Evolutionary conservation across 177 flowering plant species (phyloP).

Genomic region (Vitis hybrid): DNA sequence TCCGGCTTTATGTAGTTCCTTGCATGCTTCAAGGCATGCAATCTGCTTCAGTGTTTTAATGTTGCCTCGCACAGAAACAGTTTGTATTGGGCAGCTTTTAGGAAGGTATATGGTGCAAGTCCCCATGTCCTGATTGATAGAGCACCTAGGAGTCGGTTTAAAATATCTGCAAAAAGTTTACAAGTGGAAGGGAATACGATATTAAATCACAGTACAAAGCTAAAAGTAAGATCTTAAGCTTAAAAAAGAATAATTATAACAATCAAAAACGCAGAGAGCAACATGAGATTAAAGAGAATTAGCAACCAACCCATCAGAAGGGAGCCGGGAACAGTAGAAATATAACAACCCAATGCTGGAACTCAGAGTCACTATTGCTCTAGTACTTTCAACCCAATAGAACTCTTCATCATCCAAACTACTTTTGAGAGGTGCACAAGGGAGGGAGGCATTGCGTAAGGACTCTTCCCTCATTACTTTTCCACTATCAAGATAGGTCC

Average conservation of each 20-base stretch:
- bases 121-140: slow-evolving; percentile 33
- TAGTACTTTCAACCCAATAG: slow-evolving; percentile 66
- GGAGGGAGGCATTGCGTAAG: slow-evolving; percentile 47
- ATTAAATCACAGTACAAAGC: neutral
- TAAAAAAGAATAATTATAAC: neutral
- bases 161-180: slow-evolving; percentile 55
- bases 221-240: neutral
- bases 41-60: slow-evolving; percentile 44
- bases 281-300: neutral
- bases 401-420: slow-evolving; percentile 39
- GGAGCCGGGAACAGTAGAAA: slow-evolving; percentile 83
- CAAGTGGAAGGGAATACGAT: neutral
- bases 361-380: slow-evolving; percentile 62
- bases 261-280: neutral
- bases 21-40: slow-evolving; percentile 86
- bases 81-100: slow-evolving; percentile 61
- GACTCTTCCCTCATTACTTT: slow-evolving; percentile 73
- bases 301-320: slow-evolving; percentile 75
- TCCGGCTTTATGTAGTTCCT: slow-evolving; percentile 64
- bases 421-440: slow-evolving; percentile 50
- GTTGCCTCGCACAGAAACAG: slow-evolving; percentile 44
- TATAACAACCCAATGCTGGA: slow-evolving; percentile 62
- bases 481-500: slow-evolving; percentile 59
- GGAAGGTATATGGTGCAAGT: slow-evolving; percentile 67
- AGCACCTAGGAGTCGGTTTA: slow-evolving; percentile 65